These are phyloP conservation scores for Aschersonia sp. DNA, from an alignment of 2,329 filamentous ascomycete genomes.

Conservation along the genomic window DNA sequence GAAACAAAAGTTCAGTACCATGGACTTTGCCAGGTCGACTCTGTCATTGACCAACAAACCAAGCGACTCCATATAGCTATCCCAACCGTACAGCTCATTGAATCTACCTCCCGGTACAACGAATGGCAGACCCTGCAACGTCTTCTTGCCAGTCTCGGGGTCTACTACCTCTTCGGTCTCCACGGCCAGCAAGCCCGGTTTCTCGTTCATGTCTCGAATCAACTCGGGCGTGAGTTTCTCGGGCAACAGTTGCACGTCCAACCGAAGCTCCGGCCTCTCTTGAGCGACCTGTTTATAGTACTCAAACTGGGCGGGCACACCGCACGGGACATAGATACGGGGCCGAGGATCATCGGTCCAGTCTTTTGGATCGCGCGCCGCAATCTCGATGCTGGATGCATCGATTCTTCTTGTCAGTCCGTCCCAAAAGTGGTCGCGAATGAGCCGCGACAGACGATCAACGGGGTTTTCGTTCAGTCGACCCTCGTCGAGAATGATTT, in stretches of 20 bases:
- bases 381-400: slow-evolving; percentile 70
- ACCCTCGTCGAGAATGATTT: slow-evolving; percentile 81
- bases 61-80: slow-evolving; percentile 96
- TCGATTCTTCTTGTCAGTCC: slow-evolving; percentile 83
- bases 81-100: slow-evolving; percentile 98
- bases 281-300: slow-evolving; percentile 75
- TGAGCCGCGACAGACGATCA: slow-evolving; percentile 69
- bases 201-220: slow-evolving; percentile 70
- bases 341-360: slow-evolving; percentile 84
- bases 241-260: slow-evolving; percentile 73
- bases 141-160: slow-evolving; percentile 47
- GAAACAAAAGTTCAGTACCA: slow-evolving; percentile 96
- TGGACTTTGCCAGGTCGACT: slow-evolving; percentile 76
- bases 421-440: slow-evolving; percentile 85
- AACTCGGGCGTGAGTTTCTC: slow-evolving; percentile 67
- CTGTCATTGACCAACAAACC: slow-evolving; percentile 77
- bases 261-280: slow-evolving; percentile 65
- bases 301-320: slow-evolving; percentile 73
- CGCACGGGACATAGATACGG: slow-evolving; percentile 77
- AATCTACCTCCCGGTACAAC: slow-evolving; percentile 96
- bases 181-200: slow-evolving; percentile 78
- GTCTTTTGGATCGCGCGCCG: slow-evolving; percentile 84
- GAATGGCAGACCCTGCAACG: slow-evolving; percentile 71
- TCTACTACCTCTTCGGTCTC: slow-evolving; percentile 69
- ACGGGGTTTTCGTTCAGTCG: slow-evolving; percentile 93